Conservation (phyloP, 352 stramenopile species). For the Pythium brachiatum region DNA sequence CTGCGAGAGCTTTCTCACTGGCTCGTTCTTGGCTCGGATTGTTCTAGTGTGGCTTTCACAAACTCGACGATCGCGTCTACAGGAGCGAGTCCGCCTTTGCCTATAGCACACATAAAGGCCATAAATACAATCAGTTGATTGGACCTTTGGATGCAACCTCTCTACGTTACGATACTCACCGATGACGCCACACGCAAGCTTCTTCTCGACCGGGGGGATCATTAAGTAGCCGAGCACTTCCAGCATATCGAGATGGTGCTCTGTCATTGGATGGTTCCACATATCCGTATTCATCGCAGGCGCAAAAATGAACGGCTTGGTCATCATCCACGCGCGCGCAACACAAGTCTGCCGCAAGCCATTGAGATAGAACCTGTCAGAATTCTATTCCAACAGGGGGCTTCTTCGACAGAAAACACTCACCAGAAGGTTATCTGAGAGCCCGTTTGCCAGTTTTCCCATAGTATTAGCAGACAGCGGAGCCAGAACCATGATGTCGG, state of each 20-base stretch:
- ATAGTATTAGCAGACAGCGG: conserved; percentile 91
- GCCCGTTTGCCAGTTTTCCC: conserved; percentile 89
- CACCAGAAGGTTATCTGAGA: conserved; percentile 95
- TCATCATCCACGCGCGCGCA: conserved; percentile 90
- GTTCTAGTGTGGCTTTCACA: neutral
- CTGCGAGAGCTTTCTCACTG: neutral
- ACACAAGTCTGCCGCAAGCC: conserved; percentile 74
- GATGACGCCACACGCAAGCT: conserved; percentile 92
- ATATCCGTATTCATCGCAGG: conserved; percentile 98
- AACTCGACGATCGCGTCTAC: conserved; percentile 22
- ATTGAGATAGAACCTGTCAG: neutral
- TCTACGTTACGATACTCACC: conserved; percentile 39
- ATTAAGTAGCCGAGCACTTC: conserved; percentile 69
- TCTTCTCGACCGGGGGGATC: conserved; percentile 89
- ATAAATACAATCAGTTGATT: conserved; percentile 6
- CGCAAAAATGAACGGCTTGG: conserved; percentile 92
- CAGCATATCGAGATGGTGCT: conserved; percentile 63
- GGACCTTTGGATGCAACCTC: too few species aligned
- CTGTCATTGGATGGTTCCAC: conserved; percentile 95
- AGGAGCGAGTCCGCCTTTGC: conserved; percentile 25
- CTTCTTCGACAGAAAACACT: neutral
- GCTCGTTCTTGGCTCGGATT: neutral
- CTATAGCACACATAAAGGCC: conserved; percentile 3
- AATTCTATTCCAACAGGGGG: neutral
- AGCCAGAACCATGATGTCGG: conserved; percentile 88